Evolutionary conservation across 2,329 filamentous ascomycete species (phyloP).

Genomic region (Westerdykella sp.): DNA sequence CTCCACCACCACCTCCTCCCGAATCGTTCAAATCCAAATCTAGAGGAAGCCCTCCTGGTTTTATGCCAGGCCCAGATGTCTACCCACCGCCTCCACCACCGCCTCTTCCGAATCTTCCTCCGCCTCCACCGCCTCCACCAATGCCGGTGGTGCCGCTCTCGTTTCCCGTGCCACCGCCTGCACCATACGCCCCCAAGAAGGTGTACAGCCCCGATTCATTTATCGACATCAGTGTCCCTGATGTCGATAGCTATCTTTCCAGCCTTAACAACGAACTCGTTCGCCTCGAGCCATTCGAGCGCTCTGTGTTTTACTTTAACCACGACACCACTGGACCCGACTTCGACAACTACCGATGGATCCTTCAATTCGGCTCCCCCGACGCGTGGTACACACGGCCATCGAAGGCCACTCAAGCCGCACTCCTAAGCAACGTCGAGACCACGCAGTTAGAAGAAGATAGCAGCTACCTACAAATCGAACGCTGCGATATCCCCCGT

Average conservation of each 20-base stretch:
- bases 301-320: slow-evolving; percentile 9
- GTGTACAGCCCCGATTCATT: background rate
- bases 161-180: background rate
- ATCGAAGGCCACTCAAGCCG: background rate
- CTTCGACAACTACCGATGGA: slow-evolving; percentile 25
- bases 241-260: slow-evolving; percentile 19
- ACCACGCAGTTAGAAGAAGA: too few species aligned
- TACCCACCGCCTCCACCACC: background rate
- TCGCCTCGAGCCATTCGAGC: slow-evolving; percentile 18
- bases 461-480: too few species aligned
- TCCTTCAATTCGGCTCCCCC: slow-evolving; percentile 19
- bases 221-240: too few species aligned
- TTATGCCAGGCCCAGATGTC: background rate
- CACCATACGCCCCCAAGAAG: background rate
- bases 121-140: slow-evolving; percentile 7
- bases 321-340: too few species aligned
- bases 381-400: slow-evolving; percentile 23
- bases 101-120: background rate
- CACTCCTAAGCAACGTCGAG: background rate
- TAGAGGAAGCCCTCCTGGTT: too few species aligned
- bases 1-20: background rate
- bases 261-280: slow-evolving; percentile 14
- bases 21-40: too few species aligned
- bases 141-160: too few species aligned
- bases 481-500: background rate